Evolutionary conservation across 192 early-diverging fungal species (phyloP), one percentile per base, ranked within the genome.

Genomic region (Linnemannia zychae): DNA sequence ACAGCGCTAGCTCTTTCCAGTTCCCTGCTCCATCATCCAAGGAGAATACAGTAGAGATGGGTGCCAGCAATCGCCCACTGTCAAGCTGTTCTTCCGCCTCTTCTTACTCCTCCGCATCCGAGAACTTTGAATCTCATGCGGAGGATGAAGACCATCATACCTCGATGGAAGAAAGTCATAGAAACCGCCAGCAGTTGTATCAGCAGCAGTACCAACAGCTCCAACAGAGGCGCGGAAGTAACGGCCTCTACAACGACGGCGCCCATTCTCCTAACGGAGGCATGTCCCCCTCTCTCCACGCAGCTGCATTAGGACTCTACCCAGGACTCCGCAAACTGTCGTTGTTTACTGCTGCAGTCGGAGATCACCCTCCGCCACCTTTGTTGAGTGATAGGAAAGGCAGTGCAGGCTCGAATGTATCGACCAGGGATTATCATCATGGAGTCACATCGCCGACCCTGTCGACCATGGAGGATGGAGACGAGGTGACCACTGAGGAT

Each of bases 281-380:
- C 52, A 57, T 24, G 0, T 75, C 82, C 16, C 67, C 76, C 13
- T 79, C 77, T 7, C 31, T 75, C 36, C 77, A 79, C 40, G 77
- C 74, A 15, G 74, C 77, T 11, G 77, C 82, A 15, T 28, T 79
- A 69, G 82, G 79, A 7, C 36, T 85, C 18, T 85, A 85, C 36
- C 77, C 82, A 47, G 82, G 82, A 36, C 69, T 85, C 31, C 50
- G 82, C 5, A 85, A 85, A 37, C 37, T 85, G 9, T 85, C 82
- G n/a, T 36, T 85, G 15, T 85, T 85, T 40, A 85, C 82, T 33
- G 82, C 82, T 3, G 69, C 72, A 17, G 38, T 72, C 15, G 74
- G 74, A 11, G 74, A 60, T 6, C 37, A 67, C 2, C 82, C 82
- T 0, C 82, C 82, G 20, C 77, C 82, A 24, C 66, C 82, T 37